A percentile compares a stretch with the other conserved stretches of the same genome.
Conservation (phyloP, 345 rosid species). For the Pistacia atlantica region DNA sequence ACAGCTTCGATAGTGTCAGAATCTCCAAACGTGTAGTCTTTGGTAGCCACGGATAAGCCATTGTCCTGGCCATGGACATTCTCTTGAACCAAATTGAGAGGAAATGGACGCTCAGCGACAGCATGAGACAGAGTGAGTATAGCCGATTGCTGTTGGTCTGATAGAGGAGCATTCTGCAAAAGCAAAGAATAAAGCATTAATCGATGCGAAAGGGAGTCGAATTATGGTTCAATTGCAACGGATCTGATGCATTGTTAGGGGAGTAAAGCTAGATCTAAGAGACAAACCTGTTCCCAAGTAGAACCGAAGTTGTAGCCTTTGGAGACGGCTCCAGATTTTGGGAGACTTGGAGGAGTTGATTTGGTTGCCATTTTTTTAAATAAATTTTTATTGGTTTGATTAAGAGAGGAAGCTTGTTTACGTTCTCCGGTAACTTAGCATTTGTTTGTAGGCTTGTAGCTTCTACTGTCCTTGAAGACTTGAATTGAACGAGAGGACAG, state of each 20-base stretch:
- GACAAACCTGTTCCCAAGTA: slow-evolving; percentile 89
- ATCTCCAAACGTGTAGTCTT: slow-evolving; percentile 50
- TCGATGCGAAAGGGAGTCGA: background rate
- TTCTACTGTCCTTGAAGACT: background rate
- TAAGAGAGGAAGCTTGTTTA: background rate
- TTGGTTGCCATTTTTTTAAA: slow-evolving; percentile 47
- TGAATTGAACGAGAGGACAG: no score
- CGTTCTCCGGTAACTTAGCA: background rate
- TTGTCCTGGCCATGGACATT: slow-evolving; percentile 57
- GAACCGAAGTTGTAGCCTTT: slow-evolving; percentile 95
- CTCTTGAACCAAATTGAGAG: slow-evolving; percentile 75
- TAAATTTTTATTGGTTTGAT: background rate
- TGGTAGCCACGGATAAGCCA: slow-evolving; percentile 52
- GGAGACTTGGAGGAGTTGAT: slow-evolving; percentile 49
- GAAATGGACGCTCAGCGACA: slow-evolving; percentile 83
- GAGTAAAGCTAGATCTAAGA: slow-evolving; percentile 11
- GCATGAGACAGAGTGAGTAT: slow-evolving; percentile 62
- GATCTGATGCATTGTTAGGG: slow-evolving; percentile 12
- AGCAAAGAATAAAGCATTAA: background rate
- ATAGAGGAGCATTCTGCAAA: slow-evolving; percentile 72
- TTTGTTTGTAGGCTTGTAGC: background rate
- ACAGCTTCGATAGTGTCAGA: slow-evolving; percentile 74
- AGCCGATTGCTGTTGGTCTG: slow-evolving; percentile 86
- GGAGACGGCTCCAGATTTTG: slow-evolving; percentile 81
- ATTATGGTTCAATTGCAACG: background rate